Percentiles rank a stretch among this genome's conserved stretches.
Evolutionary conservation across 495 filamentous ascomycete species (phyloP).

Genomic region (Hypoxylon intermedium): DNA sequence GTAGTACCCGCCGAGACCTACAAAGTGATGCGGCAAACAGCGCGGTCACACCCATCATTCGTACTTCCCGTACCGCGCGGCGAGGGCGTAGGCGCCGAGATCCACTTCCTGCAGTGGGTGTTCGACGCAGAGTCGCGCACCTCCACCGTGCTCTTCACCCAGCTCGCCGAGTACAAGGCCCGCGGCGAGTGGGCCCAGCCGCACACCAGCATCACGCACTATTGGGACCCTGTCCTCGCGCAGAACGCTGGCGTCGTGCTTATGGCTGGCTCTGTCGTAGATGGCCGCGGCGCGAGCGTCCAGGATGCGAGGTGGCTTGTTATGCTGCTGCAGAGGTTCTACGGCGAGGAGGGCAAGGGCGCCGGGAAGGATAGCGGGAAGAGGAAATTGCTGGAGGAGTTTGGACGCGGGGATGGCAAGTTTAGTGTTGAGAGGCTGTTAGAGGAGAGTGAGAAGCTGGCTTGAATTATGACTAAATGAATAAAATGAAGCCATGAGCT

Average conservation of each 20-base stretch:
- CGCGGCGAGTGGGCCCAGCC: conserved; percentile 87
- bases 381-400: conserved; percentile 78
- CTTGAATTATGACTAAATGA: conserved; percentile 34
- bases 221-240: conserved; percentile 70
- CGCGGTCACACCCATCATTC: conserved; percentile 80
- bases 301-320: conserved; percentile 86
- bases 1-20: conserved; percentile 55
- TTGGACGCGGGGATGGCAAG: conserved; percentile 73
- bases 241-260: conserved; percentile 77
- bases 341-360: conserved; percentile 61
- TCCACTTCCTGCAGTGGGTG: conserved; percentile 82
- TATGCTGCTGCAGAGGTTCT: conserved; percentile 96
- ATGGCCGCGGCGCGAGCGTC: conserved; percentile 76
- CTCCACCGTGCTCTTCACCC: conserved; percentile 88
- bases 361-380: conserved; percentile 51
- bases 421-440: conserved; percentile 86
- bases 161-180: conserved; percentile 88
- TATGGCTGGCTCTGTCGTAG: conserved; percentile 80
- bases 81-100: conserved; percentile 72
- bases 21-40: conserved; percentile 54
- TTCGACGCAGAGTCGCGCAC: conserved; percentile 68
- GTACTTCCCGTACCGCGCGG: conserved; percentile 83
- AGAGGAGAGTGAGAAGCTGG: conserved; percentile 82
- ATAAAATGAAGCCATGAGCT: background rate
- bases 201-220: conserved; percentile 92